Percentiles rank a stretch among this genome's conserved stretches.
phyloP scores from a whole-genome alignment of 805 yeast genomes.

The Cyberlindnera veronae region DNA sequence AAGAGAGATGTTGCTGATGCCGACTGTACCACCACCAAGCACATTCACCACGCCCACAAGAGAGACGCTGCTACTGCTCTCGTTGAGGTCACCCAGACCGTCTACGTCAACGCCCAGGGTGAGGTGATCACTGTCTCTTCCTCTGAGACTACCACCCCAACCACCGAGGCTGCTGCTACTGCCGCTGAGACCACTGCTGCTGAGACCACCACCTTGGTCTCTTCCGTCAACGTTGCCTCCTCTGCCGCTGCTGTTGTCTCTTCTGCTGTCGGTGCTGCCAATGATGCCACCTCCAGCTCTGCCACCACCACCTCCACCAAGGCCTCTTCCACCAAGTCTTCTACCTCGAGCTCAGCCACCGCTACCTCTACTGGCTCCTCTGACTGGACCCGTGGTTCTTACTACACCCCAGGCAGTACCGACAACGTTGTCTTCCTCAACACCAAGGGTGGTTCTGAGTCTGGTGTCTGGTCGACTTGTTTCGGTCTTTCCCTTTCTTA shows the following conservation, averaged over 20 bases:
- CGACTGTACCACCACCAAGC: slow-evolving; percentile 28
- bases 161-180: slow-evolving; percentile 18
- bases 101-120: slow-evolving; percentile 62
- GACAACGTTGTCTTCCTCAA: slow-evolving; percentile 79
- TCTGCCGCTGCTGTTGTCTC: slow-evolving; percentile 27
- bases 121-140: slow-evolving; percentile 30
- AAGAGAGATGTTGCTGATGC: slow-evolving; percentile 40
- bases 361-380: slow-evolving; percentile 34
- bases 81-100: slow-evolving; percentile 76
- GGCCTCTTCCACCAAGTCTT: slow-evolving; percentile 26
- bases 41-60: slow-evolving; percentile 49
- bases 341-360: slow-evolving; percentile 30
- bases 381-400: slow-evolving; percentile 73
- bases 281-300: slow-evolving; percentile 13
- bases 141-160: slow-evolving; percentile 25
- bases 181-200: slow-evolving; percentile 10
- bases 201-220: slow-evolving; percentile 13
- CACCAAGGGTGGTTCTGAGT: slow-evolving; percentile 83
- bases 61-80: slow-evolving; percentile 60
- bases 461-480: slow-evolving; percentile 82
- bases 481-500: slow-evolving; percentile 93
- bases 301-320: slow-evolving; percentile 15
- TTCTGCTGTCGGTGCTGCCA: slow-evolving; percentile 11
- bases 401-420: slow-evolving; percentile 70
- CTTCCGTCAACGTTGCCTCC: too few relatives aligned